A percentile compares a stretch with the other conserved stretches of the same genome.
phyloP scores from a whole-genome alignment of 805 yeast genomes.

The Isabelozyma pseudorhagii region DNA sequence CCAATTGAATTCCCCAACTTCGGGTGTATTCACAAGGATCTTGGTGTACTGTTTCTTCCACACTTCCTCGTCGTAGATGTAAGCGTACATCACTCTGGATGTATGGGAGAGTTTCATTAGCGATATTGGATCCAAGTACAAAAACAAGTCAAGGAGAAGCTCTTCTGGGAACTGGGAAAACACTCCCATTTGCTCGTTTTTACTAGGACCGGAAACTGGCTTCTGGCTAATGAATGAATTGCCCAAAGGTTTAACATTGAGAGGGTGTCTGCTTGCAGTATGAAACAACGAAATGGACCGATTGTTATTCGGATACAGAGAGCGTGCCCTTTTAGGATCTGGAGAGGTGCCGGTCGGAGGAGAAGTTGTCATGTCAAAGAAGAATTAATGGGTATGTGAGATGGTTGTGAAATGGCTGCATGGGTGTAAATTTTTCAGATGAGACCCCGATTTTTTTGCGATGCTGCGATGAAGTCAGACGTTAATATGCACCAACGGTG shows the following conservation, averaged over 20 bases:
- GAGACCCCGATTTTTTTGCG: too few relatives aligned
- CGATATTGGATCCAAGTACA: constrained; percentile 45
- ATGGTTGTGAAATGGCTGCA: neutral
- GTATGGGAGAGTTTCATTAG: constrained; percentile 52
- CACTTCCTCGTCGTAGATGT: constrained; percentile 69
- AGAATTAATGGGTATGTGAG: neutral
- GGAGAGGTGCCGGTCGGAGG: neutral
- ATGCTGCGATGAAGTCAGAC: neutral
- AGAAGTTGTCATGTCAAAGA: neutral
- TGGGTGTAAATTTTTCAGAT: neutral
- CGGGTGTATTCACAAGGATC: constrained; percentile 4
- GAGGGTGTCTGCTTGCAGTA: constrained; percentile 54
- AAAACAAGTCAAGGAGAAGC: constrained; percentile 50
- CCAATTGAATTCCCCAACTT: constrained; percentile 44
- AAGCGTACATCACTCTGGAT: constrained; percentile 71
- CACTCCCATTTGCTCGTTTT: constrained; percentile 47
- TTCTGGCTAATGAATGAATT: constrained; percentile 43
- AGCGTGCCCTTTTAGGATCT: constrained; percentile 3
- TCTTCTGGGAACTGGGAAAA: constrained; percentile 61
- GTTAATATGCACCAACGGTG: too few relatives aligned
- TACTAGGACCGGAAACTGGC: constrained; percentile 9
- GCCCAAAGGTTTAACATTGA: constrained; percentile 75
- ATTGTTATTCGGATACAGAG: constrained; percentile 5
- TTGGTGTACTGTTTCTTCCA: constrained; percentile 64
- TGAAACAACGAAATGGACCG: constrained; percentile 16